Base-by-base conservation (phyloP, 2,329 filamentous ascomycete genomes). In the Pseudofabraea citricarpa region DNA sequence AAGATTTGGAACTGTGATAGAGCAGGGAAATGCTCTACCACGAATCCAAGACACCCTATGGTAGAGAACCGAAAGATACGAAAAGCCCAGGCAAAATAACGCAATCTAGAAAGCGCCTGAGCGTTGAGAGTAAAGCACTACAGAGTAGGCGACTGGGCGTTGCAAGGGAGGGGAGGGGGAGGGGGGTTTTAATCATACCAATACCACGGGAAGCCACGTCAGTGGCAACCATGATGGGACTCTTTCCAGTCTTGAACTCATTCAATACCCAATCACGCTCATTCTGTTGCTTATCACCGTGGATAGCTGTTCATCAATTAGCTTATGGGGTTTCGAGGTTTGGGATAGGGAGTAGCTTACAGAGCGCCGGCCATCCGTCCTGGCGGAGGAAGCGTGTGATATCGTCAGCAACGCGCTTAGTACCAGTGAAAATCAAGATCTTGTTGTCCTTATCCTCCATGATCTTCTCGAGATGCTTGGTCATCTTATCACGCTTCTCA, bases 181-280 rank as follows among this genome's bases (percentile, higher is more conserved):
- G 67, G 64, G 72, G 69, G 67, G 71, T 72, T 72, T 77, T 74
- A 81, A 86, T 91, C 90, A 95, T 94, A 96, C 93, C 93, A 74
- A 98, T 96, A 89, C 93, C 93, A 90, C 93, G 93, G 66, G 93
- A 97, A 73, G 93, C 93, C 73, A 98, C 93, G 65, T 97, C 93
- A 56, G 93, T 98, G 73, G 93, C 93, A 74, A 98, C 93, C 90
- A 98, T 95, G 82, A 98, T 95, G 66, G 93, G 93, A 74, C 90
- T 95, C 79, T 97, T 96, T 73, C 90, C 90, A 55, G 87, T 88
- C 83, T 97, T 98, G 83, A 98, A 98, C 70, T 97, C 91, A 70
- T 97, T 94, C 65, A 98, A 78, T 61, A 97, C 93, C 90, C 93
- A 97, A 70, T 97, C 93, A 75, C 93, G 90, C 75, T 98, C 93